A percentile compares a stretch with the other conserved stretches of the same genome.
These are phyloP conservation scores for Thamnidium elegans DNA, from an alignment of 192 early-diverging fungal genomes.

Conservation along the genomic window DNA sequence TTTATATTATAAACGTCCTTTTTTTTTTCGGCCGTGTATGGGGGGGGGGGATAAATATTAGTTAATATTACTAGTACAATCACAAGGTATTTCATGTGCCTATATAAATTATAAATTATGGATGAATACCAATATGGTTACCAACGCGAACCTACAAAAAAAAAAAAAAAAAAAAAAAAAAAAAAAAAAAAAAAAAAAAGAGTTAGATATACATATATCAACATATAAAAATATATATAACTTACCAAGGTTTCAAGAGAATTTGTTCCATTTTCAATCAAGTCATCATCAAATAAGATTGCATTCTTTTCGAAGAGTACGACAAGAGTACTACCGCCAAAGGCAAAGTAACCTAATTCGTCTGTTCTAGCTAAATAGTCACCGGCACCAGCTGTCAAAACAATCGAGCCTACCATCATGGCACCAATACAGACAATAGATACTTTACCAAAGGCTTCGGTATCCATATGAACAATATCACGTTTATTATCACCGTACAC, in stretches of 20 bases:
- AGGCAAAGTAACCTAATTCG: constrained; percentile 80
- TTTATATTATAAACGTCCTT: too few relatives aligned
- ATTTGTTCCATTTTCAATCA: constrained; percentile 59
- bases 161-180: too few relatives aligned
- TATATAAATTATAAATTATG: neutral
- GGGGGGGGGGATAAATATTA: too few relatives aligned
- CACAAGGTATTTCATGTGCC: too few relatives aligned
- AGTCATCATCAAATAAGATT: constrained; percentile 68
- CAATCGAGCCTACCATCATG: constrained; percentile 83
- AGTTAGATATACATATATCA: too few relatives aligned
- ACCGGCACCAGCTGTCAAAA: constrained; percentile 46
- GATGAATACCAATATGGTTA: constrained; percentile 13
- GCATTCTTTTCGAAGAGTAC: constrained; percentile 60
- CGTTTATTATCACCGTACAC: constrained; percentile 81
- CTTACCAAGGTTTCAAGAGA: constrained; percentile 66
- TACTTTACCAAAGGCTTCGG: constrained; percentile 64
- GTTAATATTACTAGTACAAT: too few relatives aligned
- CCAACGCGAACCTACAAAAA: constrained; percentile 3
- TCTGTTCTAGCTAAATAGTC: constrained; percentile 57
- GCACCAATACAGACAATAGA: constrained; percentile 73
- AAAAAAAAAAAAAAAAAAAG: too few relatives aligned
- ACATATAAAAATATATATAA: neutral
- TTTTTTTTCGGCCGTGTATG: too few relatives aligned
- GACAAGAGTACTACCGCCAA: constrained; percentile 78
- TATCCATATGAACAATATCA: constrained; percentile 60